A percentile compares a stretch with the other conserved stretches of the same genome.
phyloP scores from a whole-genome alignment of 2,329 filamentous ascomycete genomes.

The Thielaviopsis populi region DNA sequence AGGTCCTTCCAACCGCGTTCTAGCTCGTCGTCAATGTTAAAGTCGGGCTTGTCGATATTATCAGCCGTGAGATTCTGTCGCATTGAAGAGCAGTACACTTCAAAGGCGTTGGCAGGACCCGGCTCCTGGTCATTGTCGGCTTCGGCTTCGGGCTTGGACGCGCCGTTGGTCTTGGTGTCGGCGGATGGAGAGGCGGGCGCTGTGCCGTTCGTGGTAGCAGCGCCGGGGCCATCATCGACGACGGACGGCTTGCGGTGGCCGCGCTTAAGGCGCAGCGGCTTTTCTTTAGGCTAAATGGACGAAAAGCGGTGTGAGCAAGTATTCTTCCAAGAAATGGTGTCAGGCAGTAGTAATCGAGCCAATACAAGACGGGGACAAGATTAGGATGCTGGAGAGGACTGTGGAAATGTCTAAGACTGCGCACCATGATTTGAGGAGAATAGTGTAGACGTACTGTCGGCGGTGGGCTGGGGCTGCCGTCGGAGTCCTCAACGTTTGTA shows the following conservation, averaged over 20 bases:
- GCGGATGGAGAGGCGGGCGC: constrained; percentile 22
- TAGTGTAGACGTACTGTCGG: constrained; percentile 45
- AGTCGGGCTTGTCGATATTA: constrained; percentile 25
- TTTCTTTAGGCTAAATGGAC: constrained; percentile 51
- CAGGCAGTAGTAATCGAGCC: not conserved
- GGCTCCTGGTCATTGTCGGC: constrained; percentile 30
- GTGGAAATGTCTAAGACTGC: not conserved
- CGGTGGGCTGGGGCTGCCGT: constrained; percentile 64
- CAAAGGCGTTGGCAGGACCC: constrained; percentile 35
- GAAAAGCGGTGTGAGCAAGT: constrained; percentile 15
- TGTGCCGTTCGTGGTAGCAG: constrained; percentile 21
- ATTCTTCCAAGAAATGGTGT: not conserved
- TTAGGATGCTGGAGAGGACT: not conserved
- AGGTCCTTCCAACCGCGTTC: constrained; percentile 40
- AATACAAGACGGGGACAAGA: constrained; percentile 11
- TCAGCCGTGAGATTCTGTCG: constrained; percentile 33
- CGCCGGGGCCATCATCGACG: constrained; percentile 25
- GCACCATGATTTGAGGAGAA: not conserved
- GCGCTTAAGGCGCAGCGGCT: constrained; percentile 59
- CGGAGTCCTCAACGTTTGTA: constrained; percentile 60
- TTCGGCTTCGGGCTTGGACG: constrained; percentile 17
- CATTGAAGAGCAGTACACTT: constrained; percentile 39
- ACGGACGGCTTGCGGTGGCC: constrained; percentile 49
- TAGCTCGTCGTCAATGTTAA: constrained; percentile 39
- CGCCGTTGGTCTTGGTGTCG: constrained; percentile 34